phyloP scores from a whole-genome alignment of 2,329 filamentous ascomycete species.

The Fusarium haematococcum region DNA sequence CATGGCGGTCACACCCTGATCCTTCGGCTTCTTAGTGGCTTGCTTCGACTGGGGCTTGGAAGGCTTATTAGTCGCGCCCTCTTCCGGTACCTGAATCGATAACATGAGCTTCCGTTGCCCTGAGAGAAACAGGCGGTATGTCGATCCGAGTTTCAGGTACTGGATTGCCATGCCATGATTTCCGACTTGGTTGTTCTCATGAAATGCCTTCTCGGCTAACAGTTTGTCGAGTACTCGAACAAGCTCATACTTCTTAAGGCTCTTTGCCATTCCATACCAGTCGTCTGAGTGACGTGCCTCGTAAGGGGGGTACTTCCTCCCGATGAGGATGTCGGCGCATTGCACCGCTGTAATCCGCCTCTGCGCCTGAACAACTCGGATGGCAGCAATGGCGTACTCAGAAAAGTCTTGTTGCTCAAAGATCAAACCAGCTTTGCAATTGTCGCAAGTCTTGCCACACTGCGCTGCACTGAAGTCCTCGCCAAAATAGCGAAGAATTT shows the following conservation, averaged over 20 bases:
- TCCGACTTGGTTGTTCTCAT: too few relatives aligned
- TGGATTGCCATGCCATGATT: too few relatives aligned
- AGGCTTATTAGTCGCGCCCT: too few relatives aligned
- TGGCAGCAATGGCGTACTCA: slow-evolving; percentile 75
- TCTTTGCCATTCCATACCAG: slow-evolving; percentile 75
- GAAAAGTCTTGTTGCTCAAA: slow-evolving; percentile 85
- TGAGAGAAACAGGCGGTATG: too few relatives aligned
- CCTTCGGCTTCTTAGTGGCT: too few relatives aligned
- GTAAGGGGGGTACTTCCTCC: slow-evolving; percentile 71
- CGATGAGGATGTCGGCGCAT: slow-evolving; percentile 85
- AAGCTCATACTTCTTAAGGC: slow-evolving; percentile 79
- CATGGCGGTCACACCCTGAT: too few relatives aligned
- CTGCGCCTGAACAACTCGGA: slow-evolving; percentile 74
- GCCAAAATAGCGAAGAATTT: slow-evolving; percentile 94
- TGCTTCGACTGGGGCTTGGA: too few relatives aligned
- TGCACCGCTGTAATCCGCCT: slow-evolving; percentile 79
- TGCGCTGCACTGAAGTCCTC: slow-evolving; percentile 80
- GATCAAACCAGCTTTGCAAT: slow-evolving; percentile 79
- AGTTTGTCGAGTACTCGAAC: slow-evolving; percentile 87
- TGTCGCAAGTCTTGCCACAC: slow-evolving; percentile 86
- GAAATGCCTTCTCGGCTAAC: slow-evolving; percentile 17
- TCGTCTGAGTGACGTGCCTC: slow-evolving; percentile 65
- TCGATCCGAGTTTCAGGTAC: too few relatives aligned
- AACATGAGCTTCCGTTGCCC: too few relatives aligned
- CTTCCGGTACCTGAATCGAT: too few relatives aligned